Percentiles rank a stretch among this genome's conserved stretches.
These are phyloP conservation scores for Elymus sibiricus DNA, from an alignment of 176 grass and related monocot genomes.

Conservation along the genomic window DNA sequence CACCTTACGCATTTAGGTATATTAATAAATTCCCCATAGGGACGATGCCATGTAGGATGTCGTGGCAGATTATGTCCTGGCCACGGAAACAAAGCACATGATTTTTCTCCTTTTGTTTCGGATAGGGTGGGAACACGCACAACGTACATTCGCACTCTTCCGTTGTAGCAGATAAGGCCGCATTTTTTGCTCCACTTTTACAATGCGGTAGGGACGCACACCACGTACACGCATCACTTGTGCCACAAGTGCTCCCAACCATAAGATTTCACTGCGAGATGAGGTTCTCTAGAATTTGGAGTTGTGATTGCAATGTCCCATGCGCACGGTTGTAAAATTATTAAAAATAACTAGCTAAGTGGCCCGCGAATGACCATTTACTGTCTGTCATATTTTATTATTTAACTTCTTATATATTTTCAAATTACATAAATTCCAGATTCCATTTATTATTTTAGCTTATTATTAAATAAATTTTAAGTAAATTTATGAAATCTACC, in stretches of 20 bases:
- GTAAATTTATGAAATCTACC: background rate
- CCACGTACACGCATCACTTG: background rate
- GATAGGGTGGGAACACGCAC: background rate
- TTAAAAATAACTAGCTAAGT: background rate
- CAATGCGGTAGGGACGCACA: background rate
- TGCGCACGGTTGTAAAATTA: background rate
- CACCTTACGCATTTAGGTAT: background rate
- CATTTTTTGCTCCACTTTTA: background rate
- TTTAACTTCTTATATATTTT: background rate
- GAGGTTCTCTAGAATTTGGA: background rate
- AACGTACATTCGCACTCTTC: background rate
- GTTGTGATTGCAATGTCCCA: background rate
- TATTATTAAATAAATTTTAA: background rate
- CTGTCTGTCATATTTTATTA: background rate
- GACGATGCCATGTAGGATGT: background rate
- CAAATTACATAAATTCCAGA: background rate
- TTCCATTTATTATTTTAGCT: background rate
- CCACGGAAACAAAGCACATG: background rate
- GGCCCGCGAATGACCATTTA: background rate
- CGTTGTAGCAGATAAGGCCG: too few relatives aligned
- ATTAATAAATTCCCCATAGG: background rate
- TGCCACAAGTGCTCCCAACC: background rate
- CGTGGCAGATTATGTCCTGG: background rate
- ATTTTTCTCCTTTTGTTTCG: background rate
- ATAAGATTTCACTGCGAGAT: background rate